Evolutionary conservation across 2,329 filamentous ascomycete species (phyloP).

Genomic region (Botrytis aclada): DNA sequence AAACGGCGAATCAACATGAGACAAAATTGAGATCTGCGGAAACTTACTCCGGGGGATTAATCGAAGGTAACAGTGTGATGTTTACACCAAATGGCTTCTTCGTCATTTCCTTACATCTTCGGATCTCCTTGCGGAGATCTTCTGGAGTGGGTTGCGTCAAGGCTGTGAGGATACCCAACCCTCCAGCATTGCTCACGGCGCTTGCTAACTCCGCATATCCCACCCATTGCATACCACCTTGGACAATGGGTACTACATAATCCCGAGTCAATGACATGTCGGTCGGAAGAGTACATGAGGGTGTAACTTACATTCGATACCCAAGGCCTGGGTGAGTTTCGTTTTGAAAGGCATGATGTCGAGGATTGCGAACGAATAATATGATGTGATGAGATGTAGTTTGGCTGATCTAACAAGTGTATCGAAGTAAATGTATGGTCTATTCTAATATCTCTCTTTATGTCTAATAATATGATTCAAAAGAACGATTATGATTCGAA

Average conservation of each 20-base stretch:
- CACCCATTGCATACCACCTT: conserved; percentile 86
- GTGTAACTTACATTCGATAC: conserved; percentile 41
- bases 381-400: neutral
- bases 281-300: neutral
- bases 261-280: conserved; percentile 1
- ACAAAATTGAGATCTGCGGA: neutral
- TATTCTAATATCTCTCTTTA: conserved; percentile 22
- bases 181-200: conserved; percentile 78
- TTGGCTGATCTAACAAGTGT: neutral
- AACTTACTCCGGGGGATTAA: conserved; percentile 72
- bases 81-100: conserved; percentile 86
- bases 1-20: conserved; percentile 15
- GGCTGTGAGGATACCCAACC: conserved; percentile 77
- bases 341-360: conserved; percentile 41
- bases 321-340: conserved; percentile 40
- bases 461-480: neutral
- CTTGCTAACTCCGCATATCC: conserved; percentile 76
- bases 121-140: conserved; percentile 91
- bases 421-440: conserved; percentile 8
- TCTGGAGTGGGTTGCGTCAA: conserved; percentile 91
- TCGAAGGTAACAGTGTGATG: conserved; percentile 84
- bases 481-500: conserved; percentile 9
- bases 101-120: conserved; percentile 76
- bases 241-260: conserved; percentile 68
- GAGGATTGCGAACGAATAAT: conserved; percentile 15